These are phyloP conservation scores for Diversispora eburnea DNA, from an alignment of 192 early-diverging fungal genomes.

Conservation along the genomic window DNA sequence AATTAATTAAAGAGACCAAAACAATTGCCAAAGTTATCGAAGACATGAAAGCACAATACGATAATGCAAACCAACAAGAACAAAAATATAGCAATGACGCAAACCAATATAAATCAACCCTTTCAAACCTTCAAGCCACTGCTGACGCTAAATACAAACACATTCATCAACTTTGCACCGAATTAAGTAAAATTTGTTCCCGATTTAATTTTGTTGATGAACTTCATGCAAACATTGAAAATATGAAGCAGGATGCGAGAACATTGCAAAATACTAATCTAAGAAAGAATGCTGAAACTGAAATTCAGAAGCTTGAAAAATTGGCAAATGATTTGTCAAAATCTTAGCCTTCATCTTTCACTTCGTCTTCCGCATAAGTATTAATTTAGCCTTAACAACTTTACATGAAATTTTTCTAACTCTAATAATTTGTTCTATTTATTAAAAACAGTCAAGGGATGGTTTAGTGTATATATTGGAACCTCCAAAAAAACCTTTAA, in stretches of 20 bases:
- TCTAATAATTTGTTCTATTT: too few species aligned
- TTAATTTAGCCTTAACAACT: too few species aligned
- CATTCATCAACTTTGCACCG: conserved; percentile 5
- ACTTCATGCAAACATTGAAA: conserved; percentile 16
- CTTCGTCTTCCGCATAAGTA: too few species aligned
- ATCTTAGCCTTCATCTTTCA: too few species aligned
- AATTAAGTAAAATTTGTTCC: conserved; percentile 21
- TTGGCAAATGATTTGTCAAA: conserved; percentile 15
- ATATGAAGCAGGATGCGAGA: conserved; percentile 13
- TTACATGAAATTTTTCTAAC: too few species aligned
- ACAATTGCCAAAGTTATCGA: conserved; percentile 2
- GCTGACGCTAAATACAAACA: conserved; percentile 8
- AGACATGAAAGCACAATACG: conserved; percentile 15
- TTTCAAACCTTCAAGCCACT: background rate
- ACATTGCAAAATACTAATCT: background rate
- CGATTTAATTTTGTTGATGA: conserved; percentile 24
- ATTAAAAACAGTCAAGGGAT: too few species aligned
- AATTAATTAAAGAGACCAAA: background rate
- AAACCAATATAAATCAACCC: background rate
- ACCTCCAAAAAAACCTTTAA: too few species aligned
- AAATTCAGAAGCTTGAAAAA: conserved; percentile 8
- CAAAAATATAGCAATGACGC: background rate
- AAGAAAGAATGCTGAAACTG: conserved; percentile 7
- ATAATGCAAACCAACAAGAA: background rate
- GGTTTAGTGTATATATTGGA: too few species aligned